Evolutionary conservation across 2,329 filamentous ascomycete species (phyloP).

Genomic region (Pyricularia sp.): DNA sequence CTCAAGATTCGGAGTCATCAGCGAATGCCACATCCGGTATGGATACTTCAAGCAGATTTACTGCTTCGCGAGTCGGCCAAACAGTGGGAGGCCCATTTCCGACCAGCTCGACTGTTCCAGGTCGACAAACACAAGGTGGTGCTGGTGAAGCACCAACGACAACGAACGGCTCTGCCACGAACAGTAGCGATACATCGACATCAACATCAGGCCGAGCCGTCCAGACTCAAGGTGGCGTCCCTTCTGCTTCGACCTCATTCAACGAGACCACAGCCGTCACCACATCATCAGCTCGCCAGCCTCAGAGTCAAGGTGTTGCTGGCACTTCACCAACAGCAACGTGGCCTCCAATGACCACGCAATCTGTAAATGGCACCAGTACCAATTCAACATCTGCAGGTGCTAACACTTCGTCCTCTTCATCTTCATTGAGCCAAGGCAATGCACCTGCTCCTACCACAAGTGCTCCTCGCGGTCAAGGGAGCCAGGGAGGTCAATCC

Average conservation of each 20-base stretch:
- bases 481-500: conserved; percentile 3
- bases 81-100: neutral
- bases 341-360: neutral
- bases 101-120: neutral
- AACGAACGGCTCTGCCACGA: neutral
- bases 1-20: neutral
- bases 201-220: neutral
- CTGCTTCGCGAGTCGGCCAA: neutral
- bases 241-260: neutral
- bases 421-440: neutral
- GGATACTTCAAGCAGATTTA: neutral
- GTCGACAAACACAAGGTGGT: no score
- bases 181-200: neutral
- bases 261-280: neutral
- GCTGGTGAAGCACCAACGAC: neutral
- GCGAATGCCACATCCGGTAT: neutral
- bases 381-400: neutral
- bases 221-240: neutral
- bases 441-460: neutral
- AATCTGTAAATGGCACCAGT: neutral
- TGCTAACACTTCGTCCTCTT: neutral
- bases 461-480: neutral
- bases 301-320: neutral
- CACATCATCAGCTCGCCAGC: neutral
- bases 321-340: neutral